These are phyloP conservation scores for Orychophragmus violaceus DNA, from an alignment of 345 rosid genomes.

Conservation along the genomic window DNA sequence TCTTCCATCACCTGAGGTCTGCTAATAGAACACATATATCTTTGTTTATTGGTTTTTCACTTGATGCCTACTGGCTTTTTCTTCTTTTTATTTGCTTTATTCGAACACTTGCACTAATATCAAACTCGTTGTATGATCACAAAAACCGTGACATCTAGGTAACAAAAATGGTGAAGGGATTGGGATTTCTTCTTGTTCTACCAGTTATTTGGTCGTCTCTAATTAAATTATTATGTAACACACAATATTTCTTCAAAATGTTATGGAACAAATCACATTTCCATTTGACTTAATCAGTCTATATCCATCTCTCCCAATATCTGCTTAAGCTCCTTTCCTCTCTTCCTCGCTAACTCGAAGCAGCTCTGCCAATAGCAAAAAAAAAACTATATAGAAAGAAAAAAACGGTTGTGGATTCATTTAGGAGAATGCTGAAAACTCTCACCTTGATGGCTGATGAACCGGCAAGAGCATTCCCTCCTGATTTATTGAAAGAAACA, in stretches of 20 bases:
- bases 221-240: no score
- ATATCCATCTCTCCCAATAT: conserved; percentile 31
- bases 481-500: conserved; percentile 76
- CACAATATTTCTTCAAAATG: not conserved
- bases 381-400: no score
- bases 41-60: no score
- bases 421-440: conserved; percentile 10
- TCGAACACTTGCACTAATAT: no score
- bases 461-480: conserved; percentile 65
- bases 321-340: conserved; percentile 27
- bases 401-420: no score
- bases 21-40: no score
- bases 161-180: not conserved
- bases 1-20: no score
- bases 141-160: not conserved
- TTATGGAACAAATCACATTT: not conserved
- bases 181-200: no score
- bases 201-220: no score
- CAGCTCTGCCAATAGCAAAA: no score
- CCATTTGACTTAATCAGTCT: conserved; percentile 1
- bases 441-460: conserved; percentile 63
- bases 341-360: conserved; percentile 24
- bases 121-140: not conserved
- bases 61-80: no score
- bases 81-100: no score